Percentiles rank a stretch among this genome's conserved stretches.
phyloP scores from a whole-genome alignment of 164 flowering plant species.

The Macadamia integrifolia region DNA sequence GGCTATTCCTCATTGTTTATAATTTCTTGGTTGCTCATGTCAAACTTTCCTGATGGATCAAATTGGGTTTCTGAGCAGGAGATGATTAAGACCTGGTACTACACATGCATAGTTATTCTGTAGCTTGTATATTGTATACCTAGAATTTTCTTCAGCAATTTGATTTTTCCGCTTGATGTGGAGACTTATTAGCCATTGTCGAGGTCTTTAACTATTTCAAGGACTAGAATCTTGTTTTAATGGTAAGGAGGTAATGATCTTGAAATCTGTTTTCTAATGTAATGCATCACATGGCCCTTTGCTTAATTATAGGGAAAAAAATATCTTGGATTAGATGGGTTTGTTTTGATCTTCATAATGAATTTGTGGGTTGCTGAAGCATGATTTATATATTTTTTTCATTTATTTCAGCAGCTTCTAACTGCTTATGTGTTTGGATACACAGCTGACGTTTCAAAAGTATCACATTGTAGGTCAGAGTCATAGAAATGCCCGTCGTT shows the following conservation, averaged over 20 bases:
- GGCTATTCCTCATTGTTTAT: no score
- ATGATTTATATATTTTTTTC: conserved; percentile 5
- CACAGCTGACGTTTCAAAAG: conserved; percentile 51
- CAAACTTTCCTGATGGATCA: neutral
- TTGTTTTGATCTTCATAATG: no score
- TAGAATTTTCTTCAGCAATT: neutral
- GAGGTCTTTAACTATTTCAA: neutral
- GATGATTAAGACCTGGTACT: neutral
- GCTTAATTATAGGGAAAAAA: no score
- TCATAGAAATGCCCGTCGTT: conserved; percentile 47
- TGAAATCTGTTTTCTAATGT: neutral
- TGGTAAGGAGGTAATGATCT: neutral
- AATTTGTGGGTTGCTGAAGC: neutral
- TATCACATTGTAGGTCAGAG: conserved; percentile 33
- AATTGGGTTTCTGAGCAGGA: neutral
- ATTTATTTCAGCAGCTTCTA: conserved; percentile 25
- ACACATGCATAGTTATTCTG: no score
- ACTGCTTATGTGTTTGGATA: conserved; percentile 40
- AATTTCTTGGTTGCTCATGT: neutral
- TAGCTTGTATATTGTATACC: neutral
- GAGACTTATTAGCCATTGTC: neutral
- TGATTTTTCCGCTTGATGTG: neutral
- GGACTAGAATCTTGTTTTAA: neutral
- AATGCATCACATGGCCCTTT: no score
- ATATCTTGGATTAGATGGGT: no score